Evolutionary conservation across 2,329 filamentous ascomycete species (phyloP).

Genomic region (Colletotrichum sp.): DNA sequence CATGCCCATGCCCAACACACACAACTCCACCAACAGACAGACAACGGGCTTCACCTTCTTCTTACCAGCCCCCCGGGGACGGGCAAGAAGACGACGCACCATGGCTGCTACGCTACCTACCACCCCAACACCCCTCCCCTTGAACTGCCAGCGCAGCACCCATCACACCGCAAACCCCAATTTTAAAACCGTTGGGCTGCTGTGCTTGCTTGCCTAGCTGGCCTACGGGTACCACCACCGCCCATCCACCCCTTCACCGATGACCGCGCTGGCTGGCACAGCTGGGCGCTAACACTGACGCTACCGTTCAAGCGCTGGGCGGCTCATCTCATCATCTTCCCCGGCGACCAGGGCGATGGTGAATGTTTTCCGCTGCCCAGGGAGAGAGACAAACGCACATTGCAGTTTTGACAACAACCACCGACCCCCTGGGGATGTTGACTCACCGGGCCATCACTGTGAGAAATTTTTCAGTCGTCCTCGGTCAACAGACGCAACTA

Average conservation of each 20-base stretch:
- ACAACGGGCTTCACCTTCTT: neutral
- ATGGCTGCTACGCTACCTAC: neutral
- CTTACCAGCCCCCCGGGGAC: neutral
- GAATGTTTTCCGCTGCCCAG: neutral
- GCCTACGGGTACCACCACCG: neutral
- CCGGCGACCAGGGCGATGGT: neutral
- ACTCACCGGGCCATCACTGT: conserved; percentile 9
- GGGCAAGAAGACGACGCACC: neutral
- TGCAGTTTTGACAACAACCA: neutral
- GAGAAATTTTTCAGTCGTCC: neutral
- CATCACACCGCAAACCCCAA: neutral
- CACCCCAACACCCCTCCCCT: neutral
- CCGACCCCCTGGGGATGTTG: neutral
- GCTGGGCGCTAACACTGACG: neutral
- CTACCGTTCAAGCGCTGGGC: neutral
- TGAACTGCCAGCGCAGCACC: neutral
- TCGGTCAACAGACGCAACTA: neutral
- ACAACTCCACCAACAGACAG: neutral
- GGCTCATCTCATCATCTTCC: conserved; percentile 9
- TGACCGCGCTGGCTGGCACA: neutral
- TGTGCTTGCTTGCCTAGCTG: neutral
- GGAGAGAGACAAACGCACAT: neutral
- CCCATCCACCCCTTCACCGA: neutral
- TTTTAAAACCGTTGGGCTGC: neutral
- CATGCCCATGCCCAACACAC: neutral